Conservation (phyloP, 1,284 basidiomycete genomes). For the Puccinia hordei region DNA sequence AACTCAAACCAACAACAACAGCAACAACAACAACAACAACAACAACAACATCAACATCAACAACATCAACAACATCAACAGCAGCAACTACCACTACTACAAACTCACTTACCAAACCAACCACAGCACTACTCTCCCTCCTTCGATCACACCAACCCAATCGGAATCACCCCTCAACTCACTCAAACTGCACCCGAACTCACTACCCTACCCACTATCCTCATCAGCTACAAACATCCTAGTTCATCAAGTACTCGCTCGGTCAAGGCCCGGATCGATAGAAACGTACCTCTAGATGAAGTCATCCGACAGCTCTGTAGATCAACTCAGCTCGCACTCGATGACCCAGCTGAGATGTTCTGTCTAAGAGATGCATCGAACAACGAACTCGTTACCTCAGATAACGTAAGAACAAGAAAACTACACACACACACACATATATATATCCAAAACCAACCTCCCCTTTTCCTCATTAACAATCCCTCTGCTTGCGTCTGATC, state of each 20-base stretch:
- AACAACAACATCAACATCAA: not conserved
- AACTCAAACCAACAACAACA: not conserved
- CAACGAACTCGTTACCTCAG: conserved; percentile 86
- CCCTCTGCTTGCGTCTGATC: too few species aligned
- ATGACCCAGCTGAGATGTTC: conserved; percentile 76
- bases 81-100: too few species aligned
- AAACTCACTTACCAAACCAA: too few species aligned
- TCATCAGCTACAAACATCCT: conserved; percentile 41
- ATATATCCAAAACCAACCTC: too few species aligned
- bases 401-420: conserved; percentile 63
- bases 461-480: not conserved
- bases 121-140: conserved; percentile 10
- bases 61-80: too few species aligned
- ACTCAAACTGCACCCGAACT: conserved; percentile 34
- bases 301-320: conserved; percentile 59
- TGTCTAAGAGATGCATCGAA: conserved; percentile 78
- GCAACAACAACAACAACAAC: conserved; percentile 5
- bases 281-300: conserved; percentile 56
- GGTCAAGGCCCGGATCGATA: conserved; percentile 57
- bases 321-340: conserved; percentile 70
- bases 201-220: conserved; percentile 40
- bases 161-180: conserved; percentile 48
- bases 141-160: conserved; percentile 17
- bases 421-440: not conserved
- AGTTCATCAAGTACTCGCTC: conserved; percentile 16